Percentiles rank a stretch among this genome's conserved stretches.
phyloP scores from a whole-genome alignment of 1,284 basidiomycete genomes.

The Fomitiporia mediterranea region DNA sequence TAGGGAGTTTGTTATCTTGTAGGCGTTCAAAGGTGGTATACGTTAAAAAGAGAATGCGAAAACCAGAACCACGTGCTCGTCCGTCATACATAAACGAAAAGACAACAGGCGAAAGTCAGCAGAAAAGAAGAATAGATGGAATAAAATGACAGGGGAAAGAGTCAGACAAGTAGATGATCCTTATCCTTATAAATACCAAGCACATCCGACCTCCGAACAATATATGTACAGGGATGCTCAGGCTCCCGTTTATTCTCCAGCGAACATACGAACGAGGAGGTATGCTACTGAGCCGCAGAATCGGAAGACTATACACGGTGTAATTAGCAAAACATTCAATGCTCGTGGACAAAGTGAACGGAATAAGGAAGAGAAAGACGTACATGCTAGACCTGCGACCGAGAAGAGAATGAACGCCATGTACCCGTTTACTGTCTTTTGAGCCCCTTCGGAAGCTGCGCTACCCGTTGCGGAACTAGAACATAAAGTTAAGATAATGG shows the following conservation, averaged over 20 bases:
- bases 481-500: not conserved
- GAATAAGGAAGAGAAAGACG: slow-evolving; percentile 31
- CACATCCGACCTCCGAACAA: too few species aligned
- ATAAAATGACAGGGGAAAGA: too few species aligned
- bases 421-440: slow-evolving; percentile 62
- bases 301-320: slow-evolving; percentile 54
- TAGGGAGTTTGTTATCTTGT: too few species aligned
- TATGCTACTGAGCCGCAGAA: slow-evolving; percentile 78
- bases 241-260: slow-evolving; percentile 69
- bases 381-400: slow-evolving; percentile 81
- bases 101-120: too few species aligned
- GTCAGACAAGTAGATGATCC: too few species aligned
- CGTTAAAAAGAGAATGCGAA: too few species aligned
- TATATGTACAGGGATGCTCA: too few species aligned
- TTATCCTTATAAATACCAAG: too few species aligned
- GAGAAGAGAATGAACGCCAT: slow-evolving; percentile 81
- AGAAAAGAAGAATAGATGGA: too few species aligned
- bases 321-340: not conserved
- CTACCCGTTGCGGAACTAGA: not conserved
- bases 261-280: slow-evolving; percentile 76
- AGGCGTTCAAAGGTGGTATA: too few species aligned
- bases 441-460: slow-evolving; percentile 45
- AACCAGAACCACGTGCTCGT: too few species aligned
- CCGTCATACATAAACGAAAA: too few species aligned
- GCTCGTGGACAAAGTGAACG: not conserved